These are phyloP conservation scores for Phyllosticta paracitricarpa DNA, from an alignment of 2,329 filamentous ascomycete genomes.

Conservation along the genomic window DNA sequence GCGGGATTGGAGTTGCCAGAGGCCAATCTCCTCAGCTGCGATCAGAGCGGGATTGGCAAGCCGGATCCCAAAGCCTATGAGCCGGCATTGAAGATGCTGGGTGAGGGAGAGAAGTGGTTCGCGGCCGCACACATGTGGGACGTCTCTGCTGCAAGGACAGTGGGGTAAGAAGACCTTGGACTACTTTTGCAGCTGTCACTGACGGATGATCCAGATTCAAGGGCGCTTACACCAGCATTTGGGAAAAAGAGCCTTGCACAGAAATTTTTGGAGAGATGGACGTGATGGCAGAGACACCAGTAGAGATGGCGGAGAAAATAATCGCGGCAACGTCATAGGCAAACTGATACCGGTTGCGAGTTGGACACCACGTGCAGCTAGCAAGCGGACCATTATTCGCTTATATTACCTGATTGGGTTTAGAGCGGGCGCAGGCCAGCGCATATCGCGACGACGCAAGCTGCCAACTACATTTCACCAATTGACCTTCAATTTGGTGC, in stretches of 20 bases:
- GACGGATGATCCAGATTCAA: slow-evolving; percentile 23
- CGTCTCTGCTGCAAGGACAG: slow-evolving; percentile 35
- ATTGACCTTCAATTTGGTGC: no score
- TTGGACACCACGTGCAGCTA: no score
- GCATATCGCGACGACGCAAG: no score
- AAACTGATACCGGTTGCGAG: neutral
- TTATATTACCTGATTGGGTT: no score
- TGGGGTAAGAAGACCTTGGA: slow-evolving; percentile 25
- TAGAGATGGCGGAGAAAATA: slow-evolving; percentile 38
- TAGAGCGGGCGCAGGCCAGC: no score
- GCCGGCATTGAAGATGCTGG: slow-evolving; percentile 35
- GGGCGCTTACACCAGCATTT: slow-evolving; percentile 44
- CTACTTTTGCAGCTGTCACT: slow-evolving; percentile 16
- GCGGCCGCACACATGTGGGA: slow-evolving; percentile 53
- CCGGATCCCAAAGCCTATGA: slow-evolving; percentile 40
- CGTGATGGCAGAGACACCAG: slow-evolving; percentile 37
- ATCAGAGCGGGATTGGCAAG: slow-evolving; percentile 39
- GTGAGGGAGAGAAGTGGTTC: slow-evolving; percentile 40
- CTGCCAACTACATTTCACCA: no score
- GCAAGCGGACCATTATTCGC: no score
- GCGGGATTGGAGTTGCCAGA: slow-evolving; percentile 40
- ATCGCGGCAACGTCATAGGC: slow-evolving; percentile 14
- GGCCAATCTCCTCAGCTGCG: slow-evolving; percentile 44
- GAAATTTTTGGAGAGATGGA: slow-evolving; percentile 46
- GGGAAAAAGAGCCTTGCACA: slow-evolving; percentile 41